Base-by-base conservation (phyloP, 164 flowering plant species). In the Piper betle region DNA sequence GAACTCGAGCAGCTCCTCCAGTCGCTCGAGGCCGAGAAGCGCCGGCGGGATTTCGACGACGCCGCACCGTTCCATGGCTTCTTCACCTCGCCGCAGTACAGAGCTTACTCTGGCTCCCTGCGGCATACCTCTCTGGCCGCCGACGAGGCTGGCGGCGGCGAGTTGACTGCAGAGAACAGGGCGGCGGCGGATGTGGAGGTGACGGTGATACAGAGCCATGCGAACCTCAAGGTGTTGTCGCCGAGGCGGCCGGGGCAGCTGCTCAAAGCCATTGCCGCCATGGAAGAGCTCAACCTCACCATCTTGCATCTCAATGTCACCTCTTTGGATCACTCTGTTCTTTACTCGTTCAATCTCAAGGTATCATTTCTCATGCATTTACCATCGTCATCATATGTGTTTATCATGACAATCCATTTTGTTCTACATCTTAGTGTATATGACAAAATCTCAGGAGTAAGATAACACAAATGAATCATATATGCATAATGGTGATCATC, bases 341-440 rank as follows among this genome's bases (percentile, higher is more conserved):
- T 76, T 19, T 84, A 84, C 78, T 75, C 84, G 12, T 78, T 84
- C 77, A 81, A 78, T 73, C 84, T 84, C 64, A 84, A 79, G 87
- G 33, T 56, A 62, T 6, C 39, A 1, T 46, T 18, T 5, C 1
- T 50, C 52, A n/a, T 57, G 11, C 33, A 40, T 13, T 38, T 15
- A 37, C 13, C 37, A 13, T 3, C 13, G 39, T 38, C 40, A 40
- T 42, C 48, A 20, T 37, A 20, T 62, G 33, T 25, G 33, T 25
- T 25, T 25, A 25, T 25, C 33, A 25, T 25, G 33, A 25, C 33
- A 25, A 25, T 0, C 33, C 33, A 25, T 0, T 25, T 25, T 25
- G 33, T 25, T 25, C 33, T 25, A 25, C 33, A 0, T 25, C 33
- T 25, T 25, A 25, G 33, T 25, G 33, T 25, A 1, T 25, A 25